Conservation (phyloP, 2,329 filamentous ascomycete species). For the Ceratocystis ficicola region DNA sequence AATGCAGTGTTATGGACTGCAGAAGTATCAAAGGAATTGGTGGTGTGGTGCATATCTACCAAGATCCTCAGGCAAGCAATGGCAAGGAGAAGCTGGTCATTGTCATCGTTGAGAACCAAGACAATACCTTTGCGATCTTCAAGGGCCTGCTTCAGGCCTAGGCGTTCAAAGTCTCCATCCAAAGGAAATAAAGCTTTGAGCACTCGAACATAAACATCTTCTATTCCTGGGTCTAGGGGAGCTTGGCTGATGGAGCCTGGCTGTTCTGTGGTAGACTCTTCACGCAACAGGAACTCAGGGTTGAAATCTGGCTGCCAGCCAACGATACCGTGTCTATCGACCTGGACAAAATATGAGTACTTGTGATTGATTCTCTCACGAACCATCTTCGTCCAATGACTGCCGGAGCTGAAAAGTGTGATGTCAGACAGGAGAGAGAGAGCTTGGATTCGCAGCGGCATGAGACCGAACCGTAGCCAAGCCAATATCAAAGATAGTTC, state of each 20-base stretch:
- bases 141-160: not conserved
- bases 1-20: not conserved
- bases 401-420: not conserved
- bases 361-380: conserved; percentile 8
- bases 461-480: conserved; percentile 11
- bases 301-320: not conserved
- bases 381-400: conserved; percentile 2
- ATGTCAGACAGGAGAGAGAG: conserved; percentile 9
- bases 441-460: conserved; percentile 11
- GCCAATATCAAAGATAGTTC: conserved; percentile 12
- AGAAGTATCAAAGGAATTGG: not conserved
- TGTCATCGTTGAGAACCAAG: not conserved
- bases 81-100: not conserved
- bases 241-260: not conserved
- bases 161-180: not conserved
- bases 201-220: not conserved
- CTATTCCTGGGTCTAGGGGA: not conserved
- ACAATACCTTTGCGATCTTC: not conserved
- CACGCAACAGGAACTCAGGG: not conserved
- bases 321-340: conserved; percentile 3
- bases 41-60: not conserved
- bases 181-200: not conserved
- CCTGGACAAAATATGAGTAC: conserved; percentile 2
- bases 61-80: not conserved
- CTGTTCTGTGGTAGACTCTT: not conserved